Percentiles rank a stretch among this genome's conserved stretches.
phyloP scores from a whole-genome alignment of 169 alveolate species.

The Eimeria falciformis region DNA sequence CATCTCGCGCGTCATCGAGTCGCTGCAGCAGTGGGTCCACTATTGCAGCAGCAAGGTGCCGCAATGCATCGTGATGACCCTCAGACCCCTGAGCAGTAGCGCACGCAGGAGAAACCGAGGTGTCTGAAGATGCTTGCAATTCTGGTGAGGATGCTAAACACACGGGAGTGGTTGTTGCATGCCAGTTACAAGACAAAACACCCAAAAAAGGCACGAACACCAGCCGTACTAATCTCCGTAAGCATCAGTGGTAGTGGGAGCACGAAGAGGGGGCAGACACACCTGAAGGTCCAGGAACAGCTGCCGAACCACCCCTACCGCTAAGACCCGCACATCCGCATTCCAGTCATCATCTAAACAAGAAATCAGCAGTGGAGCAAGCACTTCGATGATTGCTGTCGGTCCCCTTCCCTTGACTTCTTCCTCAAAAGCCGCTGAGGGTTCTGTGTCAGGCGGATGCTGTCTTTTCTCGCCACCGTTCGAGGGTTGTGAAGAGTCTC shows the following conservation, averaged over 20 bases:
- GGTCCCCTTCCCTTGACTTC: background rate
- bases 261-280: background rate
- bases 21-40: conserved; percentile 73
- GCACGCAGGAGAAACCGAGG: background rate
- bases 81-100: conserved; percentile 23
- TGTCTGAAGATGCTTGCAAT: no score
- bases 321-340: conserved; percentile 54
- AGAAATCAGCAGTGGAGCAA: conserved; percentile 29
- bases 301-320: conserved; percentile 65
- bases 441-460: background rate
- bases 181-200: no score
- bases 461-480: background rate
- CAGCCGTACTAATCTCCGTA: background rate
- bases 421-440: background rate
- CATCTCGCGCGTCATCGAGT: conserved; percentile 77
- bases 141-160: no score
- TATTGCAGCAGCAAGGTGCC: conserved; percentile 51
- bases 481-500: background rate
- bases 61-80: conserved; percentile 23
- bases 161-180: no score
- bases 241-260: no score
- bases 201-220: background rate
- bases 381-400: conserved; percentile 26
- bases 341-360: conserved; percentile 71
- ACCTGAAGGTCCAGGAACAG: conserved; percentile 60